Evolutionary conservation across 345 rosid genomes (phyloP).

Genomic region (Orychophragmus violaceus): DNA sequence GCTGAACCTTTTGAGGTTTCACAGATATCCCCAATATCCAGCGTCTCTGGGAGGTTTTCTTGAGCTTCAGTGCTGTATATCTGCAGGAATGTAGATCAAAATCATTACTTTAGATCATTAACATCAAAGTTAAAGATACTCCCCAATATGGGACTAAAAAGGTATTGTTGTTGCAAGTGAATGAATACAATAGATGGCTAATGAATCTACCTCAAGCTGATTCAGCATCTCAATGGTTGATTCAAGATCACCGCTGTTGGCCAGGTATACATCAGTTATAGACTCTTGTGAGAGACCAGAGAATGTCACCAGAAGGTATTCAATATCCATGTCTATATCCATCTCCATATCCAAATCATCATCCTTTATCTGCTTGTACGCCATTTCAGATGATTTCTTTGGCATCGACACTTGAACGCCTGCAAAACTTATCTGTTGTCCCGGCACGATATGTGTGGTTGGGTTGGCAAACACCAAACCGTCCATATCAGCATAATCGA

Average conservation of each 20-base stretch:
- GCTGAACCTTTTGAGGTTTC: conserved; percentile 40
- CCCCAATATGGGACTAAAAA: too few species aligned
- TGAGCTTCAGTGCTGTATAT: conserved; percentile 35
- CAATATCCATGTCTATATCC: conserved; percentile 67
- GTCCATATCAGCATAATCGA: conserved; percentile 22
- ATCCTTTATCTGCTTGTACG: conserved; percentile 44
- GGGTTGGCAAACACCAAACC: conserved; percentile 28
- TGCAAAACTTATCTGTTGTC: conserved; percentile 14
- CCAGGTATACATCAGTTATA: conserved; percentile 61
- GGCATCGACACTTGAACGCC: conserved; percentile 21
- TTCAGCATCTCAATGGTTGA: conserved; percentile 74
- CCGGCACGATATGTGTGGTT: conserved; percentile 1
- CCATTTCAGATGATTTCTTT: conserved; percentile 28
- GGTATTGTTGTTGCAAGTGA: neutral
- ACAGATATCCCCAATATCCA: conserved; percentile 71
- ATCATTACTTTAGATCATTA: neutral
- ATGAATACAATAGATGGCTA: neutral
- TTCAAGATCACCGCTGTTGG: conserved; percentile 64
- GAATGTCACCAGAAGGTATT: conserved; percentile 57
- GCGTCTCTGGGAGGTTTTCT: conserved; percentile 61
- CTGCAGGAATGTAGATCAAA: conserved; percentile 30
- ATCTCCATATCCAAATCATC: conserved; percentile 53
- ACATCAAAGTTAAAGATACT: too few species aligned
- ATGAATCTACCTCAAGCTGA: conserved; percentile 63
- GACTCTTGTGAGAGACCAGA: conserved; percentile 82